These are phyloP conservation scores for Pichia pseudocactophila DNA, from an alignment of 805 yeast species.

Conservation along the genomic window DNA sequence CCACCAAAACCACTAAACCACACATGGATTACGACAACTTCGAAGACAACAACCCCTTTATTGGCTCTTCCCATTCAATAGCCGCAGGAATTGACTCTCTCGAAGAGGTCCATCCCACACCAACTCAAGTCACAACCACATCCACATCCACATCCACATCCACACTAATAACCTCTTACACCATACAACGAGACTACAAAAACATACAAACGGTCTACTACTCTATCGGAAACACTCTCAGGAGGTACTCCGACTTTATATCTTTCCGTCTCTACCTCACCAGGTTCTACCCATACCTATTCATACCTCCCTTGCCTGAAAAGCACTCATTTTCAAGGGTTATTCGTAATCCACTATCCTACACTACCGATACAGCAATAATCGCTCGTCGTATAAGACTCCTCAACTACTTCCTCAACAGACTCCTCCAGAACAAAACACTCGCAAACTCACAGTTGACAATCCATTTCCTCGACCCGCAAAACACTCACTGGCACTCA, in stretches of 20 bases:
- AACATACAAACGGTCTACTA: constrained; percentile 27
- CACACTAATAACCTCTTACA: constrained; percentile 16
- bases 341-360: constrained; percentile 25
- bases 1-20: too few species aligned
- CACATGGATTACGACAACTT: constrained; percentile 26
- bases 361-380: constrained; percentile 24
- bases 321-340: constrained; percentile 47
- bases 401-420: constrained; percentile 35
- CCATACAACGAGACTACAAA: constrained; percentile 18
- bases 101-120: too few species aligned
- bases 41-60: constrained; percentile 30
- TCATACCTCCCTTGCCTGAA: constrained; percentile 94
- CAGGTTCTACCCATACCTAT: constrained; percentile 72
- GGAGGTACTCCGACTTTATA: constrained; percentile 90
- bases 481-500: constrained; percentile 42
- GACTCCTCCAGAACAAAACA: constrained; percentile 28
- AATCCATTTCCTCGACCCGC: constrained; percentile 42
- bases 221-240: constrained; percentile 31
- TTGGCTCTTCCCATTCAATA: constrained; percentile 25
- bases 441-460: constrained; percentile 32
- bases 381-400: constrained; percentile 43
- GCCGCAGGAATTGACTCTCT: neutral
- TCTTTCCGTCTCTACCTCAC: constrained; percentile 63
- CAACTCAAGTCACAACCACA: neutral
- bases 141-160: neutral